phyloP scores from a whole-genome alignment of 106 monocot genomes.

The Hemerocallis citrina region DNA sequence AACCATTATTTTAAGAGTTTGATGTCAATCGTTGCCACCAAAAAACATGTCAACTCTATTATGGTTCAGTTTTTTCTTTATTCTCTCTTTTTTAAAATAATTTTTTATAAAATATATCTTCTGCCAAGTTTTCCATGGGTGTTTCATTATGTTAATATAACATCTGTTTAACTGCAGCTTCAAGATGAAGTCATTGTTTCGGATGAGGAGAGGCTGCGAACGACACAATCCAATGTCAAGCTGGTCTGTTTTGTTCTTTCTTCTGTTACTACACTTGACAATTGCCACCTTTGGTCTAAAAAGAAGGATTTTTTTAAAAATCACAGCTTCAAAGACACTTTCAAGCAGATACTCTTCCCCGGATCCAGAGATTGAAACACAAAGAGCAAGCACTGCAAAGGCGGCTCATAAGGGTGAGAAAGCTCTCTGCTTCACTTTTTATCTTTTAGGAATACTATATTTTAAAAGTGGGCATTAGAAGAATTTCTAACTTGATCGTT shows the following conservation, averaged over 20 bases:
- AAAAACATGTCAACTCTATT: not conserved
- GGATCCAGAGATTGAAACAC: slow-evolving; percentile 72
- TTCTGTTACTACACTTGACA: not conserved
- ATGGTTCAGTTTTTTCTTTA: not conserved
- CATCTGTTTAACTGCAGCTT: slow-evolving; percentile 39
- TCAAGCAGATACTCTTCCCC: slow-evolving; percentile 70
- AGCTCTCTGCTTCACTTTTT: not conserved
- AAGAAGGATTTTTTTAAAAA: not conserved
- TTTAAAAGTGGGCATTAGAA: too few species aligned
- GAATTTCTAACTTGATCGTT: not conserved
- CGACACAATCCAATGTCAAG: slow-evolving; percentile 83
- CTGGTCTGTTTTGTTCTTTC: slow-evolving; percentile 39
- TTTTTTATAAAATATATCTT: too few species aligned
- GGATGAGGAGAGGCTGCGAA: slow-evolving; percentile 73
- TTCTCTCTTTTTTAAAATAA: not conserved
- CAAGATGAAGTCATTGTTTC: slow-evolving; percentile 93
- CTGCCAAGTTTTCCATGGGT: not conserved
- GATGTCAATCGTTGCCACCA: not conserved
- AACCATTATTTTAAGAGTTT: not conserved
- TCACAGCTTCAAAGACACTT: slow-evolving; percentile 89
- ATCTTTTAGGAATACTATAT: not conserved
- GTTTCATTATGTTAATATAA: not conserved
- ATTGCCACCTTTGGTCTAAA: not conserved
- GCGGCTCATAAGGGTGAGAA: slow-evolving; percentile 64
- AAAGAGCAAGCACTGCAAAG: slow-evolving; percentile 79